phyloP scores from a whole-genome alignment of 106 monocot species.

The Phalaenopsis aphrodite region DNA sequence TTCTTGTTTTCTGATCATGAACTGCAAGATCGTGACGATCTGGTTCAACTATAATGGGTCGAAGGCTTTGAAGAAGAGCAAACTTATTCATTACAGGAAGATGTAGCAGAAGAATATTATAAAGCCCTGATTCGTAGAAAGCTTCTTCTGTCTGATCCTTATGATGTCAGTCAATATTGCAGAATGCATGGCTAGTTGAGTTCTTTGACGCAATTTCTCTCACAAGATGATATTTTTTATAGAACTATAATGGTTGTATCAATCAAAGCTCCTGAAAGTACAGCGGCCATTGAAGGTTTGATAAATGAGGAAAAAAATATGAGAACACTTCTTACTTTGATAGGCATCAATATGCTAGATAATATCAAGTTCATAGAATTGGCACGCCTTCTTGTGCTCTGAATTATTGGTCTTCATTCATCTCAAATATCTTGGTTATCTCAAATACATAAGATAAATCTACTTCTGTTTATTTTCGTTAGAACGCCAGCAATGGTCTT shows the following conservation, averaged over 20 bases:
- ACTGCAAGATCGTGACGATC: not conserved
- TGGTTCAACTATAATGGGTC: conserved; percentile 11
- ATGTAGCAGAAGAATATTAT: conserved; percentile 31
- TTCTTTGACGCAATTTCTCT: conserved; percentile 19
- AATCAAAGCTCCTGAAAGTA: no score
- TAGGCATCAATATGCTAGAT: no score
- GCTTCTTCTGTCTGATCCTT: conserved; percentile 16
- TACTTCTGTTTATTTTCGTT: not conserved
- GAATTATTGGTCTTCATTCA: no score
- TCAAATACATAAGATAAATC: no score
- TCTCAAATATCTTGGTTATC: no score
- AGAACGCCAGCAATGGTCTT: conserved; percentile 28
- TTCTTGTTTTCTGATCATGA: conserved; percentile 12
- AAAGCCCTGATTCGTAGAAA: conserved; percentile 14
- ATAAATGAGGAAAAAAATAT: no score
- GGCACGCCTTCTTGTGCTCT: no score
- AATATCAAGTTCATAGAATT: no score
- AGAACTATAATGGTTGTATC: no score
- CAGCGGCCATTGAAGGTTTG: no score
- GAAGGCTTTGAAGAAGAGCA: conserved; percentile 12
- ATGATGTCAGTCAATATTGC: not conserved
- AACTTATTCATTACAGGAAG: conserved; percentile 12
- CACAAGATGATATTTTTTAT: conserved; percentile 5
- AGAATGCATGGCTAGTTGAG: conserved; percentile 29
- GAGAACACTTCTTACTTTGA: no score